phyloP scores from a whole-genome alignment of 2,329 filamentous ascomycete genomes.

The Fusarium nygamai region DNA sequence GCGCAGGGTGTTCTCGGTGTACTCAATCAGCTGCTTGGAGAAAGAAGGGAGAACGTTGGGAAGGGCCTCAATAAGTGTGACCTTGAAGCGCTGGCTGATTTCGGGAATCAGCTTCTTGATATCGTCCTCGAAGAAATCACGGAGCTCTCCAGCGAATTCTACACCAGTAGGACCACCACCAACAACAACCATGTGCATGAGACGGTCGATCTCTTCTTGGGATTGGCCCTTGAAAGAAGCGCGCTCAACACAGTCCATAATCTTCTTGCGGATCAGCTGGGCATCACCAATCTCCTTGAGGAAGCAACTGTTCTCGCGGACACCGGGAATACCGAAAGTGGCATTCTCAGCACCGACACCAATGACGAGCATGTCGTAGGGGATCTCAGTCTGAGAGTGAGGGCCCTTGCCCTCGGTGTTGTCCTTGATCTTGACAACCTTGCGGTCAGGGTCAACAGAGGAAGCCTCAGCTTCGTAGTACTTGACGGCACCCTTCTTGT shows the following conservation, averaged over 20 bases:
- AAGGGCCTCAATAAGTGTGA: constrained; percentile 96
- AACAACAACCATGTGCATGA: constrained; percentile 97
- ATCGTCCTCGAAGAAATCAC: constrained; percentile 99
- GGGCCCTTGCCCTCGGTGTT: constrained; percentile 92
- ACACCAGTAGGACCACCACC: constrained; percentile 96
- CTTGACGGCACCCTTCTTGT: constrained; percentile 92
- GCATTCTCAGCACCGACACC: constrained; percentile 98
- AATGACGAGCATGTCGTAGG: constrained; percentile 98
- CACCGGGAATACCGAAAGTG: constrained; percentile 96
- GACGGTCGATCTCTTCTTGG: constrained; percentile 86
- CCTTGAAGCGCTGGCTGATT: constrained; percentile 93
- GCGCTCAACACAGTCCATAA: constrained; percentile 99
- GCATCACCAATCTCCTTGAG: constrained; percentile 98
- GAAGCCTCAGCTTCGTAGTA: constrained; percentile 98
- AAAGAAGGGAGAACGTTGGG: constrained; percentile 98
- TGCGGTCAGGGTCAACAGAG: constrained; percentile 92
- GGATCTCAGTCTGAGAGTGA: constrained; percentile 83
- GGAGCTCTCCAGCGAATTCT: constrained; percentile 97
- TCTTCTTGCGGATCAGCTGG: constrained; percentile 95
- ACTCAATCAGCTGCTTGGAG: constrained; percentile 98
- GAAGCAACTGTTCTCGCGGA: constrained; percentile 95
- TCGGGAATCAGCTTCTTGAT: constrained; percentile 98
- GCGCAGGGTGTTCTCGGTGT: constrained; percentile 98
- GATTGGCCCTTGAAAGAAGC: constrained; percentile 97
- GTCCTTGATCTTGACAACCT: constrained; percentile 88